phyloP scores from a whole-genome alignment of 768 basidiomycete genomes.

The Leccinellum luteum region DNA sequence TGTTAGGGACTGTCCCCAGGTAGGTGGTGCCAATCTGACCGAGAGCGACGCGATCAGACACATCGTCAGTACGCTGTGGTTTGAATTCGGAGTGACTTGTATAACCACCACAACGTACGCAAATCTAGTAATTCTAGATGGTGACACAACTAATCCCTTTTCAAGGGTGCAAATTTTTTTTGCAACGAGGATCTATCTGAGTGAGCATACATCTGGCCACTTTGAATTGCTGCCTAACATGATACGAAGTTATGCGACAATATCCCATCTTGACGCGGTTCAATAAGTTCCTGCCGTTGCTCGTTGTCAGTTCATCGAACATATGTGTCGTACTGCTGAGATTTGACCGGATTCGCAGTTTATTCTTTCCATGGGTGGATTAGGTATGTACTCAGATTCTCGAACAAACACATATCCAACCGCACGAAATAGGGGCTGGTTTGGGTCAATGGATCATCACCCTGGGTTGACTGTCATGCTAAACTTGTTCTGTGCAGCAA shows the following conservation, averaged over 20 bases:
- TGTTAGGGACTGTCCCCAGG: neutral
- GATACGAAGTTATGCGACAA: slow-evolving; percentile 1
- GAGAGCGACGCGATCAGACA: neutral
- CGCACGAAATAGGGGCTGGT: neutral
- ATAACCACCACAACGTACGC: slow-evolving; percentile 3
- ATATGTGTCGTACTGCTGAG: neutral
- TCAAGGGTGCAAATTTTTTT: slow-evolving; percentile 9
- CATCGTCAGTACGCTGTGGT: neutral
- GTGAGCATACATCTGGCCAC: neutral
- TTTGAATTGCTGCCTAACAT: neutral
- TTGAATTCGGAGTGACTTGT: neutral
- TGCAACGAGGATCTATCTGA: slow-evolving; percentile 3
- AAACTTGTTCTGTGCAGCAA: neutral
- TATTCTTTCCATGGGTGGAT: neutral
- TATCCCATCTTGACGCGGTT: slow-evolving; percentile 1
- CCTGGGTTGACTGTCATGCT: neutral
- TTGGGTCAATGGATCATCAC: slow-evolving; percentile 2
- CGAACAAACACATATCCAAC: neutral
- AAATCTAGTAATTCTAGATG: neutral
- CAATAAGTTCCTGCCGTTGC: neutral
- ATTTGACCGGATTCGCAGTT: neutral
- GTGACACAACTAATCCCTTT: neutral
- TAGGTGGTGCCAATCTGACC: neutral
- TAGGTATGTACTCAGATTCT: neutral
- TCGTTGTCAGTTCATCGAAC: slow-evolving; percentile 3